These are phyloP conservation scores for Paracorniculantispora psalliotae DNA, from an alignment of 2,329 filamentous ascomycete species.

Conservation along the genomic window DNA sequence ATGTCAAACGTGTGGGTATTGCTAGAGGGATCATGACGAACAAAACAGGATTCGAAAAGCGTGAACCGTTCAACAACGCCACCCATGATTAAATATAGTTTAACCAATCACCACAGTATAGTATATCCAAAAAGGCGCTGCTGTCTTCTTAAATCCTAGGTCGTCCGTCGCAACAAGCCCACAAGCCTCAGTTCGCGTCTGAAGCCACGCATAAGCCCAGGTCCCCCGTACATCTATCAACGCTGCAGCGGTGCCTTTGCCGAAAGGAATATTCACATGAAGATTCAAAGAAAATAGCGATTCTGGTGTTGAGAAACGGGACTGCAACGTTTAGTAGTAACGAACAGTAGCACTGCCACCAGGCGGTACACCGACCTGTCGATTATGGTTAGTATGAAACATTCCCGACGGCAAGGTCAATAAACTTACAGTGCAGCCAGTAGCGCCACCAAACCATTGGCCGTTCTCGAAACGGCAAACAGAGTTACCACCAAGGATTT, in stretches of 20 bases:
- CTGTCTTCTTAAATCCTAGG: background rate
- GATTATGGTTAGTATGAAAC: constrained; percentile 18
- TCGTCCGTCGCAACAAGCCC: background rate
- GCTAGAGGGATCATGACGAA: background rate
- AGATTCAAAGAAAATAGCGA: constrained; percentile 24
- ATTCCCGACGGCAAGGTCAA: background rate
- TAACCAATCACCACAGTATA: constrained; percentile 4
- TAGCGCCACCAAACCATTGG: constrained; percentile 50
- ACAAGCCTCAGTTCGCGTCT: background rate
- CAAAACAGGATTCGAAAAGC: background rate
- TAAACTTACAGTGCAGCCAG: constrained; percentile 76
- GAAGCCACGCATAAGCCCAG: background rate
- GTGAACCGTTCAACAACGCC: constrained; percentile 1
- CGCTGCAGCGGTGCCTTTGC: background rate
- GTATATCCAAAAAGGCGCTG: constrained; percentile 12
- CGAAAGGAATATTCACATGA: constrained; percentile 14
- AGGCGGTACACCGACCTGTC: constrained; percentile 38
- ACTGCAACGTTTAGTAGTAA: constrained; percentile 32
- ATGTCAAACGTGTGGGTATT: background rate
- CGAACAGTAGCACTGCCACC: constrained; percentile 40
- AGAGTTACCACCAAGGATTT: constrained; percentile 61
- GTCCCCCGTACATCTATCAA: background rate
- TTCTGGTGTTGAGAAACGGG: constrained; percentile 10
- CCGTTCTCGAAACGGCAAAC: constrained; percentile 64
- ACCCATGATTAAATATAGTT: background rate